phyloP scores from a whole-genome alignment of 192 early-diverging fungal genomes.

The Pilobolus umbonatus region DNA sequence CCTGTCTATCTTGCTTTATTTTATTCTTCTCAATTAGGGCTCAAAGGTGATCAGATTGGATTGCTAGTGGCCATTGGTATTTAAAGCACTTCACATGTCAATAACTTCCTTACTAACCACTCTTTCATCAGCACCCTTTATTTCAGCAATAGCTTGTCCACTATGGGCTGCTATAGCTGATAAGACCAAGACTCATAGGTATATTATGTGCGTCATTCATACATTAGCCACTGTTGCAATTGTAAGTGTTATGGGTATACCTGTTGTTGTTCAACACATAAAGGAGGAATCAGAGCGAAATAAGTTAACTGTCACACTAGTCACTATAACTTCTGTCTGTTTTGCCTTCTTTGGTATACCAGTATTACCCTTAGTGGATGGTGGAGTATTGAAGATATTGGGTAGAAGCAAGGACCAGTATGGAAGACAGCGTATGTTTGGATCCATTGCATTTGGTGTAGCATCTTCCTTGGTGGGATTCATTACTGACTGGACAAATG shows the following conservation, averaged over 20 bases:
- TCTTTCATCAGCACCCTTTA: conserved; percentile 35
- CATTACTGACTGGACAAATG: conserved; percentile 31
- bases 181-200: conserved; percentile 36
- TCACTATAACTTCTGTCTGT: conserved; percentile 33
- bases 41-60: conserved; percentile 39
- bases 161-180: conserved; percentile 42
- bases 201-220: conserved; percentile 39
- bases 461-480: conserved; percentile 32
- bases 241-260: conserved; percentile 39
- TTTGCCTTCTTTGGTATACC: conserved; percentile 47
- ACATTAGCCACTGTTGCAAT: conserved; percentile 34
- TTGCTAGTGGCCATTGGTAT: conserved; percentile 39
- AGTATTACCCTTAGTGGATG: conserved; percentile 40
- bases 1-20: conserved; percentile 34
- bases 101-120: not conserved
- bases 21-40: conserved; percentile 34
- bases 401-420: conserved; percentile 41
- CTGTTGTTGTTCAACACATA: conserved; percentile 18
- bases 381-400: conserved; percentile 41
- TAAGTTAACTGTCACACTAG: conserved; percentile 22
- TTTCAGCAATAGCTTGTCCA: conserved; percentile 43
- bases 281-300: conserved; percentile 18
- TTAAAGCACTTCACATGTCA: not conserved
- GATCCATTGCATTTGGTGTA: conserved; percentile 38
- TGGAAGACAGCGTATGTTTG: conserved; percentile 43